Evolutionary conservation across 1,284 basidiomycete species (phyloP).

Genomic region (Phenoliferia sp.): DNA sequence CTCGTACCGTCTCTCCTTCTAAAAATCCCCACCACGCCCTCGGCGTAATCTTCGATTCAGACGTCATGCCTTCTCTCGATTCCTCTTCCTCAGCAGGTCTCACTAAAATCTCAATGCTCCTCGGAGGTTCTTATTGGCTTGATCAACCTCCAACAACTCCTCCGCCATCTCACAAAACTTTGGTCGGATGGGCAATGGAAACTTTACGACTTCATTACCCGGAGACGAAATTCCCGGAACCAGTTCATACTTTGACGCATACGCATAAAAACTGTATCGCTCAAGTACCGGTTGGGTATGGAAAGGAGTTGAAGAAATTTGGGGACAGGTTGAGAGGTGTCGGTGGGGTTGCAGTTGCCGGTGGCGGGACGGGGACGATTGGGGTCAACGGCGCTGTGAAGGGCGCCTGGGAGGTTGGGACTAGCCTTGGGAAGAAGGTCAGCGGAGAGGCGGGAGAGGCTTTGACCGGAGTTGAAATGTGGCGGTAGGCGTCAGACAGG

Average conservation of each 20-base stretch:
- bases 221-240: conserved; percentile 51
- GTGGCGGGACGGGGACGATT: conserved; percentile 82
- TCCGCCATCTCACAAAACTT: conserved; percentile 9
- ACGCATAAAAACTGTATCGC: conserved; percentile 75
- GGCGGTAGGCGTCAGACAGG: too few species aligned
- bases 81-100: conserved; percentile 35
- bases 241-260: conserved; percentile 55
- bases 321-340: conserved; percentile 47
- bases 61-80: conserved; percentile 41
- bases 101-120: conserved; percentile 81
- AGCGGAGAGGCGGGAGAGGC: neutral
- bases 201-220: conserved; percentile 54
- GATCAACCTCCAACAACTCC: neutral
- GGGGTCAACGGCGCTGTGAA: conserved; percentile 82
- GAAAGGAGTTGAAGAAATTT: conserved; percentile 62
- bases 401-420: conserved; percentile 53
- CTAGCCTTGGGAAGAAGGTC: conserved; percentile 32
- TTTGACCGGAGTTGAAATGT: neutral
- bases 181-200: conserved; percentile 41
- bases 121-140: conserved; percentile 70
- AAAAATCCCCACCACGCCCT: conserved; percentile 40
- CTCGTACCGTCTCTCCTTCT: conserved; percentile 60
- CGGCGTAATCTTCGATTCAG: conserved; percentile 59
- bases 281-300: conserved; percentile 49
- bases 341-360: conserved; percentile 67